Base-by-base conservation (phyloP, 441 rosid species). In the Oxalis stricta region DNA sequence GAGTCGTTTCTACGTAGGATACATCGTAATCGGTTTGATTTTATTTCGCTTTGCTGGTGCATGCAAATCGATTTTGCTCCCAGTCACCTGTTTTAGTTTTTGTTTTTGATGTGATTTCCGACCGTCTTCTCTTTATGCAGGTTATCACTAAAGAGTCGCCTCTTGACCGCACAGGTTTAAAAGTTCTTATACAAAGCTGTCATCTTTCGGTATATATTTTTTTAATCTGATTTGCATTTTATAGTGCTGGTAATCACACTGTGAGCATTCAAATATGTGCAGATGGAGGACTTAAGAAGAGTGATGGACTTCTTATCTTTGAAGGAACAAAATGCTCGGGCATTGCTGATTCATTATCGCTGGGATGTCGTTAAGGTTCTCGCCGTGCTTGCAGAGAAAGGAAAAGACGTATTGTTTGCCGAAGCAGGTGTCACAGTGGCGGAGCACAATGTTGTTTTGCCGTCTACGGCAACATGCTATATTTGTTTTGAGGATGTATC, bases 311-410 rank as follows among this genome's bases (percentile, higher is more conserved):
- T 79, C 60, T 43, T 83, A 18, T 68, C 70, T 2, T 34, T 77
- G 46, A 68, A 70, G 55, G 80, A 70, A 41, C 69, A 62, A 41
- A 73, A 71, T 42, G 80, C 80, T 0, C 56, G 80, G 16, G 47
- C 72, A 12, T 48, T 76, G 35, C 76, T 77, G 38, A 77, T 73
- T 31, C 66, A 73, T 49, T 38, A 73, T 37, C 44, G 63, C n/a
- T 77, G 94, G 89, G 82, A 83, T 49, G 68, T 75, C 0, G 79
- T 77, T 52, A 73, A 64, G 64, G 48, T 77, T 56, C 59, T 77
- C 61, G 60, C 63, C 16, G 70, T 63, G 24, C 59, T 72, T 35
- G 81, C 71, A 36, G 94, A 83, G 59, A 43, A 68, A 33, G 84
- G 80, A 40, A 63, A 58, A 52, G 70, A 65, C 17, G 44, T 18